Percentiles rank a stretch among this genome's conserved stretches.
These are phyloP conservation scores for Cladorrhinum sp. DNA, from an alignment of 2,329 filamentous ascomycete genomes.

Conservation along the genomic window DNA sequence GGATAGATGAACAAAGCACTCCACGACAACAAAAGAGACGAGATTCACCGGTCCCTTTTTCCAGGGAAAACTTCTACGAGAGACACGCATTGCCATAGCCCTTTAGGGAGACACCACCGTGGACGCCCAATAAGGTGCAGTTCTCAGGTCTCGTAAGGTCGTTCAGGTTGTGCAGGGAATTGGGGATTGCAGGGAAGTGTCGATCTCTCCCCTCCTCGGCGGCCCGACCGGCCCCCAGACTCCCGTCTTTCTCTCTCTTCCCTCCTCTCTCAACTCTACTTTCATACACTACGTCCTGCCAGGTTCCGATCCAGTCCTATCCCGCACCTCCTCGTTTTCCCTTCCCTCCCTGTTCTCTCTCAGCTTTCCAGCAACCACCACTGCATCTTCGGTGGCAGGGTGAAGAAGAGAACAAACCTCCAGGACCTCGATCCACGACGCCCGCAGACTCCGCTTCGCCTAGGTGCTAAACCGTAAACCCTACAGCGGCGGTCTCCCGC, in stretches of 20 bases:
- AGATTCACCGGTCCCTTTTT: too few species aligned
- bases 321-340: neutral
- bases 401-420: constrained; percentile 13
- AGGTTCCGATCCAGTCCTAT: constrained; percentile 1
- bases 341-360: neutral
- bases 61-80: too few species aligned
- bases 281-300: constrained; percentile 5
- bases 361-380: neutral
- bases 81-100: neutral
- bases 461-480: constrained; percentile 1
- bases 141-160: neutral
- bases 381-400: constrained; percentile 1
- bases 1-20: neutral
- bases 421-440: constrained; percentile 9
- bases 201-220: constrained; percentile 23
- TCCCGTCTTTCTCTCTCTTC: constrained; percentile 15
- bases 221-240: constrained; percentile 18
- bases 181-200: constrained; percentile 14
- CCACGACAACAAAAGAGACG: neutral
- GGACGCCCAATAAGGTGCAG: neutral
- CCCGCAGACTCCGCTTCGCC: constrained; percentile 16
- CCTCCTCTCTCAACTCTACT: constrained; percentile 11
- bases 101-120: neutral
- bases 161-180: neutral
- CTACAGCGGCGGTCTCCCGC: constrained; percentile 11